These are phyloP conservation scores for Trichophyton simii DNA, from an alignment of 2,329 filamentous ascomycete genomes.

Conservation along the genomic window DNA sequence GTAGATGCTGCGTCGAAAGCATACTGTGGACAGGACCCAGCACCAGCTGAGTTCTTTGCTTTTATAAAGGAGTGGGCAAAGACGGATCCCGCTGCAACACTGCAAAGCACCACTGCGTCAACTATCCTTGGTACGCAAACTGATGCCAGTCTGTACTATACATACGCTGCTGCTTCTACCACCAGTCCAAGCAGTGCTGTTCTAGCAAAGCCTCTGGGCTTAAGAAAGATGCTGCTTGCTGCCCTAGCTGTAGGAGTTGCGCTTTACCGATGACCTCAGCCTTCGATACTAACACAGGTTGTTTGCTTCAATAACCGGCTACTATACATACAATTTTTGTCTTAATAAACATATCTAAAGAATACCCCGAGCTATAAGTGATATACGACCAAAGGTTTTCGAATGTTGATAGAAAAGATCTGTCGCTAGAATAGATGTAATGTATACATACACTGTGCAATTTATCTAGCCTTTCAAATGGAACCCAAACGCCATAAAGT, in stretches of 20 bases:
- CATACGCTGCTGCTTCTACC: not conserved
- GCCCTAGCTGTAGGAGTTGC: not conserved
- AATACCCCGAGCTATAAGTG: not conserved
- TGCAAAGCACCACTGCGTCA: constrained; percentile 1
- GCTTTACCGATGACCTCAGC: not conserved
- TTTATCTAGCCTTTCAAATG: not conserved
- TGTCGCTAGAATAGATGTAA: not conserved
- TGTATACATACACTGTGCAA: not conserved
- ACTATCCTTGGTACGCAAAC: constrained; percentile 1
- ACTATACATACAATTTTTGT: too few relatives aligned
- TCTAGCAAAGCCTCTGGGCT: not conserved
- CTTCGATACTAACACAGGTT: not conserved
- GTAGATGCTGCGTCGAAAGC: not conserved
- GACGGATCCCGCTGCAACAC: not conserved
- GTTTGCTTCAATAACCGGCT: too few relatives aligned
- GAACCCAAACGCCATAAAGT: not conserved
- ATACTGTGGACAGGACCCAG: not conserved
- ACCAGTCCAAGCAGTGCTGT: not conserved
- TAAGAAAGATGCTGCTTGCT: not conserved
- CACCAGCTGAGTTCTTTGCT: not conserved
- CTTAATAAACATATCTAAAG: not conserved
- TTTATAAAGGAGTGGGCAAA: not conserved
- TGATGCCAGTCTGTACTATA: constrained; percentile 3
- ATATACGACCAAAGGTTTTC: not conserved
- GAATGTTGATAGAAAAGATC: not conserved